A percentile compares a stretch with the other conserved stretches of the same genome.
Conservation (phyloP, 495 filamentous ascomycete species). For the Penicillium angulare region DNA sequence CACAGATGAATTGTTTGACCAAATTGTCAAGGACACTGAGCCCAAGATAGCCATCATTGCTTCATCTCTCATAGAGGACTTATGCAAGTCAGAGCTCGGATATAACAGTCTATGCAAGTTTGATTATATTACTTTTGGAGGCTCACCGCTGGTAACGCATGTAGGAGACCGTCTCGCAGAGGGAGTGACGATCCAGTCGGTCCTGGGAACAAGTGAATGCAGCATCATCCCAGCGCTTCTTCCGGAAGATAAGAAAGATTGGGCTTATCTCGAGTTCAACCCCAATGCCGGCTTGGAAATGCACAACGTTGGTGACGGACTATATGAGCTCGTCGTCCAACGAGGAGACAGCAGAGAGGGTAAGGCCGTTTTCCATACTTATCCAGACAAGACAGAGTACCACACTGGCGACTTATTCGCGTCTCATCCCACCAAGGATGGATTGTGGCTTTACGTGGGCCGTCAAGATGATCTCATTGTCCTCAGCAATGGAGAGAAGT, state of each 20-base stretch:
- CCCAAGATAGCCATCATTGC: not conserved
- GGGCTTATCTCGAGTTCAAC: conserved; percentile 50
- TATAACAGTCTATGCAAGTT: not conserved
- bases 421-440: conserved; percentile 12
- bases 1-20: too few relatives aligned
- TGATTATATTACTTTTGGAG: conserved; percentile 3
- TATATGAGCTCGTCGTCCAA: conserved; percentile 41
- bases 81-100: conserved; percentile 7
- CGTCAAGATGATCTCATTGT: conserved; percentile 40
- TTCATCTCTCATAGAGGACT: conserved; percentile 6
- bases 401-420: conserved; percentile 15
- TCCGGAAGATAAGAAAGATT: conserved; percentile 30
- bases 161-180: conserved; percentile 9
- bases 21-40: too few relatives aligned
- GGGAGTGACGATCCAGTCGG: conserved; percentile 4
- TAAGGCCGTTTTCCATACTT: conserved; percentile 13
- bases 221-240: not conserved
- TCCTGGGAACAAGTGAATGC: conserved; percentile 15
- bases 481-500: conserved; percentile 13
- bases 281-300: conserved; percentile 40
- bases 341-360: not conserved
- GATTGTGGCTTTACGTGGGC: conserved; percentile 29
- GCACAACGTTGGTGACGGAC: conserved; percentile 38
- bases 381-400: conserved; percentile 11
- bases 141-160: conserved; percentile 4